Evolutionary conservation across 805 yeast species (phyloP), one percentile per base, ranked within the genome.

Genomic region (Candida pseudofarinosa): DNA sequence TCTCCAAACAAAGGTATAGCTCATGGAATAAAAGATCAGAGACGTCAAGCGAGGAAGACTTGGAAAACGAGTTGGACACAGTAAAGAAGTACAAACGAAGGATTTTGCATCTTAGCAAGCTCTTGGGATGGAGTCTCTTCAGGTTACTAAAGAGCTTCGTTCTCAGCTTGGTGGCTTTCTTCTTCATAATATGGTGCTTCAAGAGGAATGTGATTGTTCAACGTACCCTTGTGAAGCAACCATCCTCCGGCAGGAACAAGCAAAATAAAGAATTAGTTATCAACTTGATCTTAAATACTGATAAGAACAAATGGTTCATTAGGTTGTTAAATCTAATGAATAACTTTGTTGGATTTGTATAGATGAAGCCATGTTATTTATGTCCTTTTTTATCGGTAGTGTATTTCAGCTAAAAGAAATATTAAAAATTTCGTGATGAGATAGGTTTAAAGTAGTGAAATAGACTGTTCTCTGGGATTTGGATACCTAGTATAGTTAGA

Each of bases 281-380:
- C 42, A 69, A 67, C 48, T 67, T 70, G 73, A 56, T 67, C 19
- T 55, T 70, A 42, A 68, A 67, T 48, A 64, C 73, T 13, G 62
- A 64, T 43, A 71, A 69, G 45, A 68, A 70, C 49, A 69, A 65
- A 50, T 70, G 74, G 76, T 69, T 70, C 38, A 58, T 70, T 23
- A 58, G 73, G 40, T 49, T 70, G 48, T 59, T 69, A 33, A 50
- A 44, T 13, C 45, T 70, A 37, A 45, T 70, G 31, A 69, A 69
- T 52, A 60, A 67, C 36, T 65, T 67, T 54, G 71, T 70, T 10
- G 74, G 74, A 4, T 69, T 70, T 55, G 72, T 68, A 19, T 61
- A 46, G 38, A 17, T 23, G 23, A 35, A 13, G 28, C 10, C 10
- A 23, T 23, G 28, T 23, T n/a, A n/a, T n/a, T n/a, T n/a, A n/a